Percentiles rank a stretch among this genome's conserved stretches.
These are phyloP conservation scores for Antrodiella citrinella DNA, from an alignment of 768 basidiomycete genomes.

Conservation along the genomic window DNA sequence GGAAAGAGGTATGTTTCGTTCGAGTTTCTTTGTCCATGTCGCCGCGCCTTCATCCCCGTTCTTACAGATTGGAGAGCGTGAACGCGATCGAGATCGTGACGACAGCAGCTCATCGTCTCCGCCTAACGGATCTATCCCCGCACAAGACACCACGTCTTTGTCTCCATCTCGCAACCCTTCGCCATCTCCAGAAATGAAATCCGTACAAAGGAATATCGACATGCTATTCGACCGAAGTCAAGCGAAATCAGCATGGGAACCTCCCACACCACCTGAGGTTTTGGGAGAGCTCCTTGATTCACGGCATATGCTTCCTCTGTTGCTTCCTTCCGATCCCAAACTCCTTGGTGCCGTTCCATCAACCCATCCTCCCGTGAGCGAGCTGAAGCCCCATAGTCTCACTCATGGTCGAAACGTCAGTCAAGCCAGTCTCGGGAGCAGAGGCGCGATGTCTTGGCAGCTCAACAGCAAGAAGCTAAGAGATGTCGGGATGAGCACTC, in stretches of 20 bases:
- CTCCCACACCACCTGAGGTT: slow-evolving; percentile 68
- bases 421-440: slow-evolving; percentile 27
- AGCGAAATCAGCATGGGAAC: slow-evolving; percentile 68
- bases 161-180: slow-evolving; percentile 23
- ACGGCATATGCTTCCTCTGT: slow-evolving; percentile 84
- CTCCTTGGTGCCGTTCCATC: slow-evolving; percentile 64
- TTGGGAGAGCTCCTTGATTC: slow-evolving; percentile 91
- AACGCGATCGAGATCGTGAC: slow-evolving; percentile 57
- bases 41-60: too few relatives aligned
- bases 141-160: slow-evolving; percentile 18
- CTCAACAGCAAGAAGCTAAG: slow-evolving; percentile 53
- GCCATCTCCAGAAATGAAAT: slow-evolving; percentile 23
- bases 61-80: slow-evolving; percentile 63
- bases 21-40: too few relatives aligned
- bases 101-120: slow-evolving; percentile 29
- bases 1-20: slow-evolving; percentile 63
- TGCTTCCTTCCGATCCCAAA: slow-evolving; percentile 74
- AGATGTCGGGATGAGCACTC: slow-evolving; percentile 46
- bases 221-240: slow-evolving; percentile 64
- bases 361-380: slow-evolving; percentile 32
- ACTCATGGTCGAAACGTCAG: slow-evolving; percentile 30
- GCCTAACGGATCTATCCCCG: slow-evolving; percentile 25
- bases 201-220: slow-evolving; percentile 58
- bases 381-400: slow-evolving; percentile 18
- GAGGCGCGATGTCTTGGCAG: slow-evolving; percentile 47